Evolutionary conservation across 2,329 filamentous ascomycete species (phyloP).

Genomic region (Fusarium buxicola): DNA sequence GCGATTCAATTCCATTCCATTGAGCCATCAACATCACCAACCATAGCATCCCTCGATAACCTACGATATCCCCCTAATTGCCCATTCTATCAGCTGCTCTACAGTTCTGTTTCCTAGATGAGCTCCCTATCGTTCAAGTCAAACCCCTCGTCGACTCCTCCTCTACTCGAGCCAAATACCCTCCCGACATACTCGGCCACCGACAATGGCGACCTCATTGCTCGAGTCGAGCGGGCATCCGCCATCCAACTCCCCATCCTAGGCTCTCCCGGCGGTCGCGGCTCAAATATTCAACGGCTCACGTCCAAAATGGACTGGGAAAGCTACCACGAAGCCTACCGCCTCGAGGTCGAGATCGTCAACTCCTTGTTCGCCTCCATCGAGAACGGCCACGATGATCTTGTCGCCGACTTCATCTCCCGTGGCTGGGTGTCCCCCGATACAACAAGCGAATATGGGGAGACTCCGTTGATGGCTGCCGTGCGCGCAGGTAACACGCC

Average conservation of each 20-base stretch:
- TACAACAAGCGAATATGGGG: slow-evolving; percentile 42
- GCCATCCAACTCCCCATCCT: slow-evolving; percentile 40
- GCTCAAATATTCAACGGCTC: background rate
- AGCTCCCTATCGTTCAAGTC: background rate
- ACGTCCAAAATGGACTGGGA: background rate
- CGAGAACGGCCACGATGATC: slow-evolving; percentile 40
- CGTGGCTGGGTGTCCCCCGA: slow-evolving; percentile 55
- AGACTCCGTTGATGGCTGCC: slow-evolving; percentile 53
- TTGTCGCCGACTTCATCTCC: slow-evolving; percentile 48
- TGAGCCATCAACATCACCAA: background rate
- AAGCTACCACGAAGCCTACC: slow-evolving; percentile 15
- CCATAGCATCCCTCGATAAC: background rate
- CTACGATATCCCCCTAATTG: background rate
- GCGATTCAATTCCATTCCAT: background rate
- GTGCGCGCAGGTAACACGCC: slow-evolving; percentile 45
- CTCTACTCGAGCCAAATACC: background rate
- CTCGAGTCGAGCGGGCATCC: slow-evolving; percentile 36
- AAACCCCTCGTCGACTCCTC: background rate
- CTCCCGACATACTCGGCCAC: slow-evolving; percentile 35
- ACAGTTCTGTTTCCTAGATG: background rate
- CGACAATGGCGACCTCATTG: slow-evolving; percentile 34
- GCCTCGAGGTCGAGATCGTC: slow-evolving; percentile 46
- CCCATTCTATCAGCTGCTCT: too few species aligned
- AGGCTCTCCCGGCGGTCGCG: slow-evolving; percentile 3
- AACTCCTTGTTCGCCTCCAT: slow-evolving; percentile 48